Evolutionary conservation across 2,329 filamentous ascomycete species (phyloP).

Genomic region (Sarocladium kiliense): DNA sequence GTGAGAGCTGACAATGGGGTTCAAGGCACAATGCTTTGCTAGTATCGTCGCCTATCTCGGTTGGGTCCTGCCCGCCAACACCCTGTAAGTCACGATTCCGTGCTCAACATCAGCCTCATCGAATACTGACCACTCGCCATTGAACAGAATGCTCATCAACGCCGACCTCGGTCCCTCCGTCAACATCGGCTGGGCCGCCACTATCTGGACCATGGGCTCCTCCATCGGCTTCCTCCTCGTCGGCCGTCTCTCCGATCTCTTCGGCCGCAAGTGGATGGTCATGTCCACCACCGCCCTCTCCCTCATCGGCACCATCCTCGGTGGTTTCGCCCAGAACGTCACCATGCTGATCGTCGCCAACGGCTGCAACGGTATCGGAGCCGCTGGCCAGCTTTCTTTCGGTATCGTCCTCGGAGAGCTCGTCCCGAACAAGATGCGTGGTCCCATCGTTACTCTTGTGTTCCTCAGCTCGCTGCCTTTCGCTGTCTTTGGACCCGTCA

Average conservation of each 20-base stretch:
- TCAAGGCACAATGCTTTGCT: slow-evolving; percentile 26
- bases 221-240: slow-evolving; percentile 34
- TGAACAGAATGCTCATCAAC: slow-evolving; percentile 22
- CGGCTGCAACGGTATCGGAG: slow-evolving; percentile 31
- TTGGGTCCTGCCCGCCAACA: slow-evolving; percentile 31
- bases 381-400: slow-evolving; percentile 36
- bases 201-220: slow-evolving; percentile 32
- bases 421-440: slow-evolving; percentile 36
- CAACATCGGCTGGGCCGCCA: slow-evolving; percentile 27
- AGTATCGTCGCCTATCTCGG: slow-evolving; percentile 28
- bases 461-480: slow-evolving; percentile 35
- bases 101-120: too few species aligned
- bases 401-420: slow-evolving; percentile 36
- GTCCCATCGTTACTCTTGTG: slow-evolving; percentile 29
- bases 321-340: slow-evolving; percentile 27
- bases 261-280: slow-evolving; percentile 36
- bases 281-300: slow-evolving; percentile 26
- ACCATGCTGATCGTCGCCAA: slow-evolving; percentile 32
- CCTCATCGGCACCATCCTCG: slow-evolving; percentile 33
- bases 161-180: slow-evolving; percentile 25
- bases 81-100: slow-evolving; percentile 19
- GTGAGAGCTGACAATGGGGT: background rate
- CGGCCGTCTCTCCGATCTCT: slow-evolving; percentile 37
- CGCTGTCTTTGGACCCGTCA: slow-evolving; percentile 39
- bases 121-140: background rate